phyloP scores from a whole-genome alignment of 2,329 filamentous ascomycete genomes.

The Aspergillus sp. region DNA sequence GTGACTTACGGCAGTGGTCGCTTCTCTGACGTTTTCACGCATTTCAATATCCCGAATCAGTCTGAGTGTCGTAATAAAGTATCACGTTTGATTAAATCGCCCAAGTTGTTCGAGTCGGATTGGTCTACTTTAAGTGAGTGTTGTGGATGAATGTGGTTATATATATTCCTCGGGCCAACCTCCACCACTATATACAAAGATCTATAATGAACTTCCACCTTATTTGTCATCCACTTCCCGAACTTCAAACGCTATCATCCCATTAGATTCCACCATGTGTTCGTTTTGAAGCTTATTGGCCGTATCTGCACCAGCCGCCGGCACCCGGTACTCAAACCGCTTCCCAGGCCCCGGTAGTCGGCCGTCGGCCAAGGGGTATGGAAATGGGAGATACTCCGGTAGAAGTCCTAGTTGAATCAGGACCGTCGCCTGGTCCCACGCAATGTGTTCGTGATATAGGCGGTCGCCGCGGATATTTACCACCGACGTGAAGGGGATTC shows the following conservation, averaged over 20 bases:
- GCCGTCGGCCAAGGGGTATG: constrained; percentile 51
- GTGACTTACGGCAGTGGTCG: no score
- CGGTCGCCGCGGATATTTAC: constrained; percentile 69
- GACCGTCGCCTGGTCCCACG: constrained; percentile 67
- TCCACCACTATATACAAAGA: background rate
- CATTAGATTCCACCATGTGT: constrained; percentile 53
- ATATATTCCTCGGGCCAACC: no score
- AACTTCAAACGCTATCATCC: constrained; percentile 51
- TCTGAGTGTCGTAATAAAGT: no score
- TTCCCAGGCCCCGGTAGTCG: constrained; percentile 38
- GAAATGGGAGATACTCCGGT: constrained; percentile 65
- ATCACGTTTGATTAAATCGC: no score
- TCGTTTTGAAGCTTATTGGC: constrained; percentile 53
- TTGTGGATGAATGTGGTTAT: no score
- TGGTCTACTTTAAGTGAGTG: no score
- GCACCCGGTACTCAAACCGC: constrained; percentile 60
- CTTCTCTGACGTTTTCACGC: no score
- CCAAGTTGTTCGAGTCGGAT: no score
- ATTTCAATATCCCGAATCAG: no score
- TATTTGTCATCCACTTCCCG: constrained; percentile 25
- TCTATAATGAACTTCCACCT: background rate
- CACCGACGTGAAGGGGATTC: constrained; percentile 64
- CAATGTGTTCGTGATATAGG: constrained; percentile 69
- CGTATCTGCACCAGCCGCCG: constrained; percentile 58
- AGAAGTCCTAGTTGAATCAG: constrained; percentile 63